Evolutionary conservation across 139 green algal species (phyloP).

Genomic region (Picochlorum sp.): DNA sequence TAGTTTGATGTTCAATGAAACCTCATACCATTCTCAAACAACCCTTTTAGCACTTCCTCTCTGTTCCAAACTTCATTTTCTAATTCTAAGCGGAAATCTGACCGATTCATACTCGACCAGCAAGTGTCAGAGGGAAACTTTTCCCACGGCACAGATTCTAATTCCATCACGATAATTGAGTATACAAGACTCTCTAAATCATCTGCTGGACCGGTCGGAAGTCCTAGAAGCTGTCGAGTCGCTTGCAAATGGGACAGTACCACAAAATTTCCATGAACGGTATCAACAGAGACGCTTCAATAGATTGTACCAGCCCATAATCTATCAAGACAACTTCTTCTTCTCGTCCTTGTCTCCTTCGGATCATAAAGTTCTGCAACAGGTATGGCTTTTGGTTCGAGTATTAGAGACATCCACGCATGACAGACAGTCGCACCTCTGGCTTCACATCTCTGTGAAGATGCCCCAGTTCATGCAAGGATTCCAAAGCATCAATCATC

Average conservation of each 20-base stretch:
- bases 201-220: slow-evolving; percentile 17
- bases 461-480: slow-evolving; percentile 20
- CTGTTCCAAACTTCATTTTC: too few relatives aligned
- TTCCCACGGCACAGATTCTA: slow-evolving; percentile 5
- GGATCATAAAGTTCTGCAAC: slow-evolving; percentile 1
- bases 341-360: background rate
- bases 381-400: background rate
- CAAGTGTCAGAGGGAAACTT: background rate
- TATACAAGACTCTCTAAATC: slow-evolving; percentile 44
- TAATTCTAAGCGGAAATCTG: too few relatives aligned
- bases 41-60: too few relatives aligned
- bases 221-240: slow-evolving; percentile 8
- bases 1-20: too few relatives aligned
- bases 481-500: slow-evolving; percentile 26
- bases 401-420: background rate
- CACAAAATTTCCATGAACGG: background rate
- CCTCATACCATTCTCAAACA: too few relatives aligned
- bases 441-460: slow-evolving; percentile 40
- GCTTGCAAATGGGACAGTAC: slow-evolving; percentile 33
- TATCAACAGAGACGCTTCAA: background rate
- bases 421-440: slow-evolving; percentile 7
- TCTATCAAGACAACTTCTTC: background rate
- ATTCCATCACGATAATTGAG: slow-evolving; percentile 27
- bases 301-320: slow-evolving; percentile 1
- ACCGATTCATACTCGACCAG: too few relatives aligned